phyloP scores from a whole-genome alignment of 495 filamentous ascomycete species.

The Chaetomidium leptoderma region DNA sequence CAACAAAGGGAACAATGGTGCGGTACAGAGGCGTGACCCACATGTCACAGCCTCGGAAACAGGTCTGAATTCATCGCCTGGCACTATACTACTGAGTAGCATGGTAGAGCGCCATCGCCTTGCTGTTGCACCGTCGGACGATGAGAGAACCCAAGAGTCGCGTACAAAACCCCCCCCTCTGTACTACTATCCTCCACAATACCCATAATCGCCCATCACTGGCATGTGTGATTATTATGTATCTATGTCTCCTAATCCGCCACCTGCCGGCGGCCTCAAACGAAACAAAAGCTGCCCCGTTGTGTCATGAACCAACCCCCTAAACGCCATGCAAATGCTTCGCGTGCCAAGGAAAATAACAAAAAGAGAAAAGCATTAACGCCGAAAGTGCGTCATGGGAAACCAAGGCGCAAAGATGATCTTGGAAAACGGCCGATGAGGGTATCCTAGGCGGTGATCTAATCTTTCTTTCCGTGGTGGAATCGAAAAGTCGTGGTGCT shows the following conservation, averaged over 20 bases:
- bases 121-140: neutral
- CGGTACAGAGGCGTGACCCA: neutral
- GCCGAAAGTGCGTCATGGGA: neutral
- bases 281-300: neutral
- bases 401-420: neutral
- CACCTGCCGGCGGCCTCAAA: neutral
- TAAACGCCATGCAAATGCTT: conserved; percentile 12
- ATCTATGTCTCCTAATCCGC: conserved; percentile 1
- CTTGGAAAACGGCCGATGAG: neutral
- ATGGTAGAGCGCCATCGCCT: neutral
- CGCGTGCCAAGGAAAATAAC: neutral
- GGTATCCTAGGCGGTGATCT: neutral
- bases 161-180: neutral
- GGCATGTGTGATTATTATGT: conserved; percentile 13
- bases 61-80: neutral
- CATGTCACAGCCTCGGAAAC: neutral
- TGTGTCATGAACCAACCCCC: neutral
- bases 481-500: neutral
- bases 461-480: too few species aligned
- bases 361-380: neutral
- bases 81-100: neutral
- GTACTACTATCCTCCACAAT: conserved; percentile 1
- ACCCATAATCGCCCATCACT: conserved; percentile 7
- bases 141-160: neutral
- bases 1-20: neutral